These are phyloP conservation scores for Hypoxylon sp. DNA, from an alignment of 2,329 filamentous ascomycete genomes.

Conservation along the genomic window DNA sequence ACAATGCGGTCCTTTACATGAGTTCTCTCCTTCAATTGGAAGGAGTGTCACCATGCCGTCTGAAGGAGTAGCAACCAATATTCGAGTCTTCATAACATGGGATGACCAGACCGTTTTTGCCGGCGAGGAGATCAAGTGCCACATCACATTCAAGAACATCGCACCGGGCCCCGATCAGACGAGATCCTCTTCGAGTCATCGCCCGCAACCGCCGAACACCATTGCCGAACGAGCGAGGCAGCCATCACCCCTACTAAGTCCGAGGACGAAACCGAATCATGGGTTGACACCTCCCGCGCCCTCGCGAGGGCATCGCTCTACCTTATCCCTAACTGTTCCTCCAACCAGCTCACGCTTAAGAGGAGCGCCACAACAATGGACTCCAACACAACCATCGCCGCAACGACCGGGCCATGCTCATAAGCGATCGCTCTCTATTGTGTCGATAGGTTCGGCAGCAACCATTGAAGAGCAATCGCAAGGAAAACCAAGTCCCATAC, in stretches of 20 bases:
- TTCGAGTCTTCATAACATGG: constrained; percentile 96
- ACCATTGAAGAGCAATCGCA: constrained; percentile 56
- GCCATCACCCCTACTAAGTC: constrained; percentile 54
- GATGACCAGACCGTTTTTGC: constrained; percentile 94
- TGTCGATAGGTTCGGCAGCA: constrained; percentile 73
- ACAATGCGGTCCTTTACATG: constrained; percentile 43
- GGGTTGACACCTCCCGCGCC: constrained; percentile 57
- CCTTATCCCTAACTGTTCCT: constrained; percentile 69
- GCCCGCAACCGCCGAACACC: constrained; percentile 42
- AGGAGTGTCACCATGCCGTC: constrained; percentile 58
- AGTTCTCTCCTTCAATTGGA: constrained; percentile 46
- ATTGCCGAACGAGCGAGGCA: constrained; percentile 50
- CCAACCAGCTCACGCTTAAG: constrained; percentile 55
- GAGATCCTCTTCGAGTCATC: constrained; percentile 40
- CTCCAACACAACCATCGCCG: constrained; percentile 40
- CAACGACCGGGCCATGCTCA: constrained; percentile 64
- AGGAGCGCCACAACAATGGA: constrained; percentile 59
- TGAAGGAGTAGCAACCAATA: constrained; percentile 66
- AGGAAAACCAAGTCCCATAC: constrained; percentile 52
- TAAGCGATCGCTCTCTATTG: constrained; percentile 81
- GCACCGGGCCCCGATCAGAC: constrained; percentile 55
- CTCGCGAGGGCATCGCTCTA: constrained; percentile 69
- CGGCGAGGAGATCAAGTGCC: constrained; percentile 94
- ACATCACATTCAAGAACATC: constrained; percentile 94
- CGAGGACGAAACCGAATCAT: constrained; percentile 53